These are phyloP conservation scores for Acer negundo DNA, from an alignment of 345 rosid species.

Conservation along the genomic window DNA sequence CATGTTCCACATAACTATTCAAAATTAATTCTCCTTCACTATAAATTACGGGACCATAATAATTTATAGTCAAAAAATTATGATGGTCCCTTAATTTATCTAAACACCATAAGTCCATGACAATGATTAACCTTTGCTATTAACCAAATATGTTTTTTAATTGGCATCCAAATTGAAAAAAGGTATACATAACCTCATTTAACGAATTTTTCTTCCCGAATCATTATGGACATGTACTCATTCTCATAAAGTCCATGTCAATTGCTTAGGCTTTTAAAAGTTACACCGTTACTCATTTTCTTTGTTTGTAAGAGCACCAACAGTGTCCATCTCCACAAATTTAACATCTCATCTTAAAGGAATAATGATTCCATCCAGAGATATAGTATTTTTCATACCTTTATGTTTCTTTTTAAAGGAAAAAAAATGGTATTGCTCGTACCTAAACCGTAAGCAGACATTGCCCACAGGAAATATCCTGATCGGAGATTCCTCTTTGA, in stretches of 20 bases:
- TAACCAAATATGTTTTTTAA: background rate
- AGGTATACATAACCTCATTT: background rate
- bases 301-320: background rate
- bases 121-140: background rate
- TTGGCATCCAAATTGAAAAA: background rate
- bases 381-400: background rate
- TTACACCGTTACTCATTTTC: background rate
- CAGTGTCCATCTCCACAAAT: background rate
- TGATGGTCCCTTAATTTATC: background rate
- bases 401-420: background rate
- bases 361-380: background rate
- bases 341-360: background rate
- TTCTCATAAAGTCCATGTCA: background rate
- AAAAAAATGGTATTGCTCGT: slow-evolving; percentile 21
- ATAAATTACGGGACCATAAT: too few species aligned
- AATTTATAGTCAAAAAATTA: too few species aligned
- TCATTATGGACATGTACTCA: background rate
- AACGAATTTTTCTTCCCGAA: too few species aligned
- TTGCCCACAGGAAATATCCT: slow-evolving; percentile 90
- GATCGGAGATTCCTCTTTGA: slow-evolving; percentile 68
- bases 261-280: background rate
- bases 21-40: too few species aligned
- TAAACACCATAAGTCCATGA: background rate
- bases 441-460: slow-evolving; percentile 97
- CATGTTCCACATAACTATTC: background rate